phyloP scores from a whole-genome alignment of 1,284 basidiomycete genomes.

The Sporisorium exsertum region DNA sequence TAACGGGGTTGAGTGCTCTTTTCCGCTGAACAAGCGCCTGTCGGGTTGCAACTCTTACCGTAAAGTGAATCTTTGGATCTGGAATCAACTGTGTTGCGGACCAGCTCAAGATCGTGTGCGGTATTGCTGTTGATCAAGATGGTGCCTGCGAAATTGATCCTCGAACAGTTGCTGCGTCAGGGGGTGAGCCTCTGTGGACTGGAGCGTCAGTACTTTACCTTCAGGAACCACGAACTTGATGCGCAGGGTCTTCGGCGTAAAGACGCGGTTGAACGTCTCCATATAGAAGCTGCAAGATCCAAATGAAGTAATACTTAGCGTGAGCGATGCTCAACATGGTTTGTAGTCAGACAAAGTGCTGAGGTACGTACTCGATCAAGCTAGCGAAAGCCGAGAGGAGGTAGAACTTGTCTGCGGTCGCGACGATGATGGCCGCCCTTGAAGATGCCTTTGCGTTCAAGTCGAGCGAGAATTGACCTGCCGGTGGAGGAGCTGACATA shows the following conservation, averaged over 20 bases:
- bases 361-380: slow-evolving; percentile 77
- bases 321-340: background rate
- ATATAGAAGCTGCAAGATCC: slow-evolving; percentile 86
- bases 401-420: slow-evolving; percentile 77
- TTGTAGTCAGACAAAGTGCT: background rate
- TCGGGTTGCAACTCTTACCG: slow-evolving; percentile 15
- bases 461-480: slow-evolving; percentile 22
- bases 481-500: slow-evolving; percentile 78
- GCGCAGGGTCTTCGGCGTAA: slow-evolving; percentile 78
- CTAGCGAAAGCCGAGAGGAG: slow-evolving; percentile 85
- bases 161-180: background rate
- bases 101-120: slow-evolving; percentile 85
- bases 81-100: slow-evolving; percentile 68
- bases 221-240: slow-evolving; percentile 82
- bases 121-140: slow-evolving; percentile 93
- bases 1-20: background rate
- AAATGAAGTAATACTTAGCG: slow-evolving; percentile 83
- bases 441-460: slow-evolving; percentile 32
- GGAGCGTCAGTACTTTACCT: slow-evolving; percentile 50
- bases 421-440: slow-evolving; percentile 43
- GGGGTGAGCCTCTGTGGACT: too few species aligned
- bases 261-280: slow-evolving; percentile 73
- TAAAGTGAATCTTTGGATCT: slow-evolving; percentile 46
- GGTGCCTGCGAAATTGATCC: slow-evolving; percentile 72
- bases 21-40: too few species aligned